These are phyloP conservation scores for Ehretia macrophylla DNA, from an alignment of 257 asterid genomes.

Conservation along the genomic window DNA sequence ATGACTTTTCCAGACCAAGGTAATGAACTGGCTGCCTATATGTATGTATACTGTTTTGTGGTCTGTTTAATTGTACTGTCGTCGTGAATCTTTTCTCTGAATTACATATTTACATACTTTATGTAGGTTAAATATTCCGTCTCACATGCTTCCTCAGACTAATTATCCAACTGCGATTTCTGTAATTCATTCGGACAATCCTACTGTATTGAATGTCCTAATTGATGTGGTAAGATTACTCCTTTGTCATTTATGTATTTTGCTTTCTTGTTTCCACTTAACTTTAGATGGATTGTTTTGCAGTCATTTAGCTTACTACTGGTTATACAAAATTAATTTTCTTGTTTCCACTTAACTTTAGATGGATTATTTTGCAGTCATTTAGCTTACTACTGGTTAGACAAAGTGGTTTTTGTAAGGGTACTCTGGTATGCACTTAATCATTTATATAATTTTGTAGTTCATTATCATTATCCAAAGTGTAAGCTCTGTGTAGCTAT, in stretches of 20 bases:
- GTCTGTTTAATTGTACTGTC: not conserved
- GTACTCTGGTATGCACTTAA: not conserved
- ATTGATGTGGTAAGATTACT: slow-evolving; percentile 69
- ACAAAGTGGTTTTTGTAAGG: not conserved
- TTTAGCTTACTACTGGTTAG: not conserved
- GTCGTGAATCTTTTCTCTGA: too few relatives aligned
- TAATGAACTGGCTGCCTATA: slow-evolving; percentile 21
- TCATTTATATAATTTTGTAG: too few relatives aligned
- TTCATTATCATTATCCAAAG: not conserved
- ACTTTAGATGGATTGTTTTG: not conserved
- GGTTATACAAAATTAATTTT: not conserved
- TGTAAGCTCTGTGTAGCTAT: too few relatives aligned
- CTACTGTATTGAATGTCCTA: slow-evolving; percentile 71
- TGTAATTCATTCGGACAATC: slow-evolving; percentile 60
- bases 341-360: not conserved
- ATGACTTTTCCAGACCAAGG: slow-evolving; percentile 83
- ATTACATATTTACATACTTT: slow-evolving; percentile 8
- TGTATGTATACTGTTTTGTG: not conserved
- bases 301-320: not conserved
- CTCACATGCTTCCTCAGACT: slow-evolving; percentile 93
- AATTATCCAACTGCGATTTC: slow-evolving; percentile 77
- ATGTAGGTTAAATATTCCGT: slow-evolving; percentile 73
- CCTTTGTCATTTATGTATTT: not conserved
- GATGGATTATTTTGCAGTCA: not conserved
- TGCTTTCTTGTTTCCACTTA: not conserved